A percentile compares a stretch with the other conserved stretches of the same genome.
phyloP scores from a whole-genome alignment of 1,284 basidiomycete species.

The Irpex sp. region DNA sequence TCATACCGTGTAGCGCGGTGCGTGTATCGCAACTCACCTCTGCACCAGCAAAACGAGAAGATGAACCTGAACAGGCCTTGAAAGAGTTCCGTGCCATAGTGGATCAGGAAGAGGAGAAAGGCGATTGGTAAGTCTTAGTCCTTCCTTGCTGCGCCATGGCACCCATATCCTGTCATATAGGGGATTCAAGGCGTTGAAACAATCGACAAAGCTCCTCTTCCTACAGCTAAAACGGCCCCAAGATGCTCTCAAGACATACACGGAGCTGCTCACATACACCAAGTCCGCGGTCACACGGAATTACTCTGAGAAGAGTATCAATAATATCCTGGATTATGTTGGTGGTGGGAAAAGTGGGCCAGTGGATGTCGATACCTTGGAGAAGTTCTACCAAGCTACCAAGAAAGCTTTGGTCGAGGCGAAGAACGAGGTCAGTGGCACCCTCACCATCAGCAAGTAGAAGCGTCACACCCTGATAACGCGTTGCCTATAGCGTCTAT shows the following conservation, averaged over 20 bases:
- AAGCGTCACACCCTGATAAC: background rate
- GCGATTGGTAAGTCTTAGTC: constrained; percentile 72
- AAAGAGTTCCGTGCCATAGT: constrained; percentile 87
- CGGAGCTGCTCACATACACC: constrained; percentile 84
- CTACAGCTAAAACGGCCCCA: constrained; percentile 74
- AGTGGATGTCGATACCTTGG: constrained; percentile 85
- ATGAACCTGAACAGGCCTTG: constrained; percentile 85
- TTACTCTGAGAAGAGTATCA: constrained; percentile 97
- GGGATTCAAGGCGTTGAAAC: constrained; percentile 99
- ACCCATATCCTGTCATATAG: constrained; percentile 36
- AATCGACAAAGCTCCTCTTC: constrained; percentile 94
- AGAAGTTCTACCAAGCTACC: constrained; percentile 94
- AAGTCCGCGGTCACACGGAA: constrained; percentile 90
- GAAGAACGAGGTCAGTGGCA: constrained; percentile 84
- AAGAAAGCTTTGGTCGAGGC: constrained; percentile 87
- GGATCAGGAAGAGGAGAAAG: constrained; percentile 85
- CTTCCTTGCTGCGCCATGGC: background rate
- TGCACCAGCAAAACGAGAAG: constrained; percentile 81
- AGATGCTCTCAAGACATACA: constrained; percentile 87
- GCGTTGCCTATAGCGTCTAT: constrained; percentile 67
- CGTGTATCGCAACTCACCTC: constrained; percentile 1
- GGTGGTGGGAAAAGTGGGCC: constrained; percentile 85
- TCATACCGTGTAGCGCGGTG: background rate
- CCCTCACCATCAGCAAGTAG: background rate
- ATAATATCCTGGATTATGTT: constrained; percentile 97